phyloP scores from a whole-genome alignment of 2,329 filamentous ascomycete species.

The Fusarium liriodendri region DNA sequence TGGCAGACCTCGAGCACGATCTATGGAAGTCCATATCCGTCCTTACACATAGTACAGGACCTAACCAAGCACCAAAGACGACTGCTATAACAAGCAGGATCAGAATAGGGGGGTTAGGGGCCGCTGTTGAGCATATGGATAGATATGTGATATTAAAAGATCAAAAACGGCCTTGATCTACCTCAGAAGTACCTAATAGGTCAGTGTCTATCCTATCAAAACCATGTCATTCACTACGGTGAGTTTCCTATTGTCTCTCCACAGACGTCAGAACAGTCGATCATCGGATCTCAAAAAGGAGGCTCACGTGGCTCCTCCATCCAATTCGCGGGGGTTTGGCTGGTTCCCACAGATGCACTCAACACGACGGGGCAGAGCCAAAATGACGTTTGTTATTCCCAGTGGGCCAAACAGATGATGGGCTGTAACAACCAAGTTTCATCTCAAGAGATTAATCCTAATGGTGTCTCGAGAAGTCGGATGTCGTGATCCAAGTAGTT shows the following conservation, averaged over 20 bases:
- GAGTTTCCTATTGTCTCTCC: background rate
- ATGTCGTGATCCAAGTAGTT: background rate
- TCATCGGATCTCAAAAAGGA: background rate
- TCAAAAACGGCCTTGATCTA: background rate
- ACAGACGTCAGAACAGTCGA: background rate
- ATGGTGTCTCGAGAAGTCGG: background rate
- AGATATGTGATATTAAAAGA: background rate
- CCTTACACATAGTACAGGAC: background rate
- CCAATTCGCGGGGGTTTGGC: background rate
- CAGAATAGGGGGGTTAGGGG: background rate
- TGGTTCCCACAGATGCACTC: background rate
- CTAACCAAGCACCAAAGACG: background rate
- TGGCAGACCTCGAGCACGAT: background rate
- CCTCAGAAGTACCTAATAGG: background rate
- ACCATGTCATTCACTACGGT: background rate
- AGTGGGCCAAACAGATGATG: background rate
- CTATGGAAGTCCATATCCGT: background rate
- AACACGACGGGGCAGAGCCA: background rate
- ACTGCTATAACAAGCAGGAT: background rate
- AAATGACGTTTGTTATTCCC: background rate
- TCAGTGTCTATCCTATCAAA: background rate
- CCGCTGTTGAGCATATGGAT: background rate
- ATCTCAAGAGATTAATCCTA: fast-evolving
- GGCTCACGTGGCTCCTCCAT: background rate
- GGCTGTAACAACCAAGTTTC: background rate